Percentiles rank a stretch among this genome's conserved stretches.
Conservation (phyloP, 1,284 basidiomycete genomes). For the Calocybe gambosa region DNA sequence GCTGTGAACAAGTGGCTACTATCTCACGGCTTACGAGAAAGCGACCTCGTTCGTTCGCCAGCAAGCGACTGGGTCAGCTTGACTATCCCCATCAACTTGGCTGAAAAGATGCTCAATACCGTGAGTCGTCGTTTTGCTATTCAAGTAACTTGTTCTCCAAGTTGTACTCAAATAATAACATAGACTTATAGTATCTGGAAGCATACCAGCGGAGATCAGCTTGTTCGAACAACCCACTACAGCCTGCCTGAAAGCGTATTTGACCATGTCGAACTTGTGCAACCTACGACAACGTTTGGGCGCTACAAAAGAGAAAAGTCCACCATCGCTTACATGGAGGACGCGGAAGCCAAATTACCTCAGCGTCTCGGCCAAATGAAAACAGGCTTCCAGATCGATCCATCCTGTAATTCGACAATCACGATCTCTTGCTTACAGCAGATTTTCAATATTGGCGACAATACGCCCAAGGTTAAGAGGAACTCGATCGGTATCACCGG, state of each 20-base stretch:
- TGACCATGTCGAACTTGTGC: conserved; percentile 62
- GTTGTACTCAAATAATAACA: not conserved
- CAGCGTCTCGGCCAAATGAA: conserved; percentile 16
- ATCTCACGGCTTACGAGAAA: conserved; percentile 45
- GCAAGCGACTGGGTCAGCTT: conserved; percentile 67
- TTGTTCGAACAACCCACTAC: conserved; percentile 64
- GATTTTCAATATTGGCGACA: conserved; percentile 45
- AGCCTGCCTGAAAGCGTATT: conserved; percentile 59
- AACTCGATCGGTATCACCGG: conserved; percentile 52
- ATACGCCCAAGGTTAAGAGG: conserved; percentile 30
- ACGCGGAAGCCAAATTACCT: conserved; percentile 8
- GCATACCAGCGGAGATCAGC: conserved; percentile 48
- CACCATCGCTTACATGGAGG: conserved; percentile 18
- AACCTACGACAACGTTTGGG: conserved; percentile 71
- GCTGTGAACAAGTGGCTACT: conserved; percentile 60
- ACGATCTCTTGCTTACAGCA: conserved; percentile 44
- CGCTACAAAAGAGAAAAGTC: conserved; percentile 32
- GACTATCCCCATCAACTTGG: conserved; percentile 50
- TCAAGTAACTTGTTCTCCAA: not conserved
- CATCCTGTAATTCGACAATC: conserved; percentile 46
- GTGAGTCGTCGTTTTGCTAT: conserved; percentile 30
- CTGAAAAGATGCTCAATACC: conserved; percentile 65
- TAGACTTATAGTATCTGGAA: conserved; percentile 62
- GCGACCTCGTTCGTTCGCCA: conserved; percentile 45
- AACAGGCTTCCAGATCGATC: conserved; percentile 39